Base-by-base conservation (phyloP, 2,329 filamentous ascomycete species). In the Cryphonectria naterciae region DNA sequence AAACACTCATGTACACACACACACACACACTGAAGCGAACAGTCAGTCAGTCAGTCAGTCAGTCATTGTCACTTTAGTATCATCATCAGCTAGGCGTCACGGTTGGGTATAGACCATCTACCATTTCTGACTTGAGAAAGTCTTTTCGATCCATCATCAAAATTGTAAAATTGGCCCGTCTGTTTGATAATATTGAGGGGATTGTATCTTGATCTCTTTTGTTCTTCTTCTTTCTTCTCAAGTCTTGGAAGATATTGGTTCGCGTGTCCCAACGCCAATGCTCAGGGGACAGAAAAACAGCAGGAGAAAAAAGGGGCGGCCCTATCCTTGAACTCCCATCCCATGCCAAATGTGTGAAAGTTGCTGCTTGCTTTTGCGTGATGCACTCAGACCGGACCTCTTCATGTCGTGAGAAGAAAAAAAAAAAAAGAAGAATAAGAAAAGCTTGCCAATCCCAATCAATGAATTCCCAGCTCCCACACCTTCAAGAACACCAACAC, bases 51-150 rank as follows among this genome's bases (percentile, higher is more conserved):
- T 19, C 65, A 43, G 37, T 17, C 17, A 58, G 22, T 28, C 64
- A 28, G 37, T 39, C 37, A 39, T 13, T 39, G 37, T 54, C 19
- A n/a, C 22, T 13, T 32, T 39, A 41, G 56, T 62, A 60, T 64
- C 37, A 65, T 69, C 52, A 67, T 67, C 56, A 73, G 71, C 71
- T 71, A 69, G 71, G 71, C 71, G 72, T 73, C 43, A 69, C 65
- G 70, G 72, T 56, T 69, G 65, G 28, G 43, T 62, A 52, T 52
- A 62, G 43, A 62, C n/a, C 56, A 68, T 68, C n/a, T 19, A 35
- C 4, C 56, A 60, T 17, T 60, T 17, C 28, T 35, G 25, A 17
- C 25, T 28, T 41, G 19, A 11, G n/a, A 10, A 10, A 22, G 49
- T 37, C 19, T 41, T 67, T 25, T 67, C n/a, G 41, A 2, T 60